phyloP scores from a whole-genome alignment of 371 early-diverging fungal species.

The Dichotomocladium elegans region DNA sequence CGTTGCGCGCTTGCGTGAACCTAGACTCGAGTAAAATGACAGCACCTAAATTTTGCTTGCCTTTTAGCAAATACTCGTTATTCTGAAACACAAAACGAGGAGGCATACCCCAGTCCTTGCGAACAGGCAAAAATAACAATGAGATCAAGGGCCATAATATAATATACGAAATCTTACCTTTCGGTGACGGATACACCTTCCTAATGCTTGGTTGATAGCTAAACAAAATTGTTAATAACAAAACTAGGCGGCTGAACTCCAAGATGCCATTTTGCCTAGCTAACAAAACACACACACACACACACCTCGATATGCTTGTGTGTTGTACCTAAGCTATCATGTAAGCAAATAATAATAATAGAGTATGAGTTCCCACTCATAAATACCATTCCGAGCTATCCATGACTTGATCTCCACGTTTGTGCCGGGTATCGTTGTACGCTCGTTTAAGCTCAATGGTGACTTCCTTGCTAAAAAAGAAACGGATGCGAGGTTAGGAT shows the following conservation, averaged over 20 bases:
- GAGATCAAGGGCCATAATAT: too few species aligned
- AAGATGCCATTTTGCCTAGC: too few species aligned
- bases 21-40: constrained; percentile 65
- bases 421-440: constrained; percentile 29
- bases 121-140: too few species aligned
- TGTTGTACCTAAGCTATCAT: constrained; percentile 62
- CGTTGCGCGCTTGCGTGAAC: constrained; percentile 30
- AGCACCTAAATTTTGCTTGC: constrained; percentile 44
- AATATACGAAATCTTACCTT: constrained; percentile 60
- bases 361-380: neutral
- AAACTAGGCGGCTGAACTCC: too few species aligned
- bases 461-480: constrained; percentile 25
- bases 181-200: constrained; percentile 90
- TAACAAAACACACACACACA: too few species aligned
- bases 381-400: constrained; percentile 28
- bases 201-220: constrained; percentile 95
- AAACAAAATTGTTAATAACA: neutral
- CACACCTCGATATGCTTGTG: constrained; percentile 75
- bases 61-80: neutral
- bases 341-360: neutral
- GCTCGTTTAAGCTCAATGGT: constrained; percentile 34
- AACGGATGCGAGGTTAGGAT: too few species aligned
- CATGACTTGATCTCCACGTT: constrained; percentile 6
- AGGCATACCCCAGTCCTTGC: too few species aligned
- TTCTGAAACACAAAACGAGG: neutral